Evolutionary conservation across 2,329 filamentous ascomycete genomes (phyloP).

Genomic region (Raffaelea arxii): DNA sequence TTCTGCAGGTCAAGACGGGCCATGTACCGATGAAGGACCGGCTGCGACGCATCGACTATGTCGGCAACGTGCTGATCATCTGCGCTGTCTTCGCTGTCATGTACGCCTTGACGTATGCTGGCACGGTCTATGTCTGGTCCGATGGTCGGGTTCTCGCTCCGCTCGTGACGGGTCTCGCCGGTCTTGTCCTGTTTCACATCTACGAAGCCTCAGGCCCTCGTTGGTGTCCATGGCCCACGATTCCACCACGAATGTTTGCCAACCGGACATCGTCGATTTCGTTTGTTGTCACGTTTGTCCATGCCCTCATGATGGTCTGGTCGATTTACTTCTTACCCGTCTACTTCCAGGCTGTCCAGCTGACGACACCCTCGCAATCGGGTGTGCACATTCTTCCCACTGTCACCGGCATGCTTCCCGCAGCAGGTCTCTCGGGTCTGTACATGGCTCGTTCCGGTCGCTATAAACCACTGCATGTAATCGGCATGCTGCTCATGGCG

Average conservation of each 20-base stretch:
- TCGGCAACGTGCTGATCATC: conserved; percentile 31
- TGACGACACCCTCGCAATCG: conserved; percentile 16
- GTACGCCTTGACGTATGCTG: conserved; percentile 32
- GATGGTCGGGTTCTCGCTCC: conserved; percentile 27
- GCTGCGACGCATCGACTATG: conserved; percentile 28
- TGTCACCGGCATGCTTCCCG: conserved; percentile 9
- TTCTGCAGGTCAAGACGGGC: conserved; percentile 15
- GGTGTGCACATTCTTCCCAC: conserved; percentile 17
- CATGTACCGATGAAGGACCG: too few species aligned
- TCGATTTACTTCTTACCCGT: conserved; percentile 28
- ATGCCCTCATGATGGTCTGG: conserved; percentile 24
- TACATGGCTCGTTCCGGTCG: conserved; percentile 6
- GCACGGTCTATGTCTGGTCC: conserved; percentile 29
- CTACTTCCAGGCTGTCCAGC: conserved; percentile 31
- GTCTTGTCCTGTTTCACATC: conserved; percentile 23
- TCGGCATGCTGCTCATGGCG: conserved; percentile 23
- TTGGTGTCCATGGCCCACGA: conserved; percentile 17
- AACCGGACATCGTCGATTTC: conserved; percentile 24
- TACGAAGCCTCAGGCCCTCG: conserved; percentile 18
- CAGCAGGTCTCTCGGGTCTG: conserved; percentile 9
- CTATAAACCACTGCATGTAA: conserved; percentile 25
- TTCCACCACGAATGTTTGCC: conserved; percentile 32
- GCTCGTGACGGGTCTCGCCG: conserved; percentile 29
- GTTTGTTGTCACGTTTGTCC: conserved; percentile 3
- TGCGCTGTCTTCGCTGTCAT: conserved; percentile 27